Evolutionary conservation across 768 basidiomycete species (phyloP).

Genomic region (Russula brevipes): DNA sequence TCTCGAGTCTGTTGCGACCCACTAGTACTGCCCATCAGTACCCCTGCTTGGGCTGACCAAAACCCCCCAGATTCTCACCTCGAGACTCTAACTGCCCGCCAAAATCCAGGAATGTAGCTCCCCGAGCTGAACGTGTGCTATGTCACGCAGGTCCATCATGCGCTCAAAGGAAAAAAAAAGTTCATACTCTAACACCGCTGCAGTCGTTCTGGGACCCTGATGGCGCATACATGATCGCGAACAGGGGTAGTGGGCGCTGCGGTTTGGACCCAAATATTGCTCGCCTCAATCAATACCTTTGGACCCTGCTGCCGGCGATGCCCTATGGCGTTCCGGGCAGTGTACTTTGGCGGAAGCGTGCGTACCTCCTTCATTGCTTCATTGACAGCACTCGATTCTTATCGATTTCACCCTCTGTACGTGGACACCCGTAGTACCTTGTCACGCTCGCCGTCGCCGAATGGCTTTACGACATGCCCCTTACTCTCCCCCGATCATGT

Average conservation of each 20-base stretch:
- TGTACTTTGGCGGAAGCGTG: conserved; percentile 54
- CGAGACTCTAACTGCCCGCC: conserved; percentile 43
- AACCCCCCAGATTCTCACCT: conserved; percentile 41
- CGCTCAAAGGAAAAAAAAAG: neutral
- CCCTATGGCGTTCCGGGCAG: conserved; percentile 25
- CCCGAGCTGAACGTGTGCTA: conserved; percentile 42
- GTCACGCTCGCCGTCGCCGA: conserved; percentile 67
- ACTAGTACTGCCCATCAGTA: neutral
- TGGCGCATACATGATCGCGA: conserved; percentile 44
- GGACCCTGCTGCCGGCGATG: conserved; percentile 60
- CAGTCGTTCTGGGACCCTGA: neutral
- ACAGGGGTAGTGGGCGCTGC: conserved; percentile 65
- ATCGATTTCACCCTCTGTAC: neutral
- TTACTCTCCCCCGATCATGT: conserved; percentile 30
- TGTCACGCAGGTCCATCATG: conserved; percentile 59
- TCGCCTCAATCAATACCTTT: conserved; percentile 71
- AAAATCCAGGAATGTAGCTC: conserved; percentile 41
- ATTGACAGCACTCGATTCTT: neutral
- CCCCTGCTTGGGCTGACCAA: neutral
- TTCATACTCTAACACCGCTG: no score
- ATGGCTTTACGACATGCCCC: conserved; percentile 66
- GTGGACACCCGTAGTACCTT: conserved; percentile 64
- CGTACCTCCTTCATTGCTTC: neutral
- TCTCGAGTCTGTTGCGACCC: neutral
- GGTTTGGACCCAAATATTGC: conserved; percentile 46